A percentile compares a stretch with the other conserved stretches of the same genome.
Evolutionary conservation across 1,284 basidiomycete species (phyloP).

Genomic region (Tremellales sp.): DNA sequence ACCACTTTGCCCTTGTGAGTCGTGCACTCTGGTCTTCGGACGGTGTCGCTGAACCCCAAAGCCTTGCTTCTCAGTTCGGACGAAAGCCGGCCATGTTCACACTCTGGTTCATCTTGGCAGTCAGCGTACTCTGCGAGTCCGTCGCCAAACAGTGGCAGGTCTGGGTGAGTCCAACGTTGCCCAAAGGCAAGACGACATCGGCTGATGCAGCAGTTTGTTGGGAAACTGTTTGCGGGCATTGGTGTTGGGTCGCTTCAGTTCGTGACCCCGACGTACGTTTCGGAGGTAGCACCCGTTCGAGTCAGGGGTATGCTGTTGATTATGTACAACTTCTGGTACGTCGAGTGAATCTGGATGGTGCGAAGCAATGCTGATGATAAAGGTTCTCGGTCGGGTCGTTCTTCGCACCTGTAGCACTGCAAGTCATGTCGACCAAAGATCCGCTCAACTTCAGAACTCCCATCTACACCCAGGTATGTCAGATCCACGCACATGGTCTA

Average conservation of each 20-base stretch:
- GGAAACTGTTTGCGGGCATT: constrained; percentile 22
- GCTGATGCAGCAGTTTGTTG: constrained; percentile 8
- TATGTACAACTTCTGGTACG: constrained; percentile 27
- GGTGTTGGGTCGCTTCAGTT: constrained; percentile 29
- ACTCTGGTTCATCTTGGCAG: constrained; percentile 14
- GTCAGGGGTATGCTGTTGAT: constrained; percentile 28
- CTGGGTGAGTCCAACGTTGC: constrained; percentile 12
- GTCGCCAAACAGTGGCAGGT: constrained; percentile 16
- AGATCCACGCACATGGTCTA: neutral
- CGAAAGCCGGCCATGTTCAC: constrained; percentile 19
- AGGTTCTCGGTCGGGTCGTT: constrained; percentile 15
- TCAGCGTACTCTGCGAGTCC: constrained; percentile 17
- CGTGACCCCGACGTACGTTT: constrained; percentile 25
- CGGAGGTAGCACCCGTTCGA: constrained; percentile 26
- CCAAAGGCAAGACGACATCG: neutral
- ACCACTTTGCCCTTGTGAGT: constrained; percentile 22
- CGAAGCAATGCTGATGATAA: neutral
- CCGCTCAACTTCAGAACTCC: constrained; percentile 17
- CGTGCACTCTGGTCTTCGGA: neutral
- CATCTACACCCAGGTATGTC: constrained; percentile 18
- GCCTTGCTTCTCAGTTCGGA: constrained; percentile 13
- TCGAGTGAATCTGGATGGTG: neutral
- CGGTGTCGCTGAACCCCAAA: neutral
- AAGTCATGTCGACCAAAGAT: constrained; percentile 14
- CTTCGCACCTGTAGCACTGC: constrained; percentile 16